Percentiles rank a stretch among this genome's conserved stretches.
phyloP scores from a whole-genome alignment of 2,329 filamentous ascomycete species.

The Amauroascus niger region DNA sequence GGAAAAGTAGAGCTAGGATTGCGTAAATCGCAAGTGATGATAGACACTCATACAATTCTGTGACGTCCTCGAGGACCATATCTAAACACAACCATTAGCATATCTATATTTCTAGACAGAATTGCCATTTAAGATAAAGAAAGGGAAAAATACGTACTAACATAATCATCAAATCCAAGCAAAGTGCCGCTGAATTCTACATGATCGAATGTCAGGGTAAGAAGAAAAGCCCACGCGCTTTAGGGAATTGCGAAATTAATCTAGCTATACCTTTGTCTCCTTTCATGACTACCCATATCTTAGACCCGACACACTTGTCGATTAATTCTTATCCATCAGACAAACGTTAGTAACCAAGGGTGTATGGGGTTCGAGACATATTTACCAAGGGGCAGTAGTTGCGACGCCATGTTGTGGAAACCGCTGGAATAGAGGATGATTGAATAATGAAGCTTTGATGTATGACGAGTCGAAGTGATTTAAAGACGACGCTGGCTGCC shows the following conservation, averaged over 20 bases:
- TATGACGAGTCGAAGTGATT: too few relatives aligned
- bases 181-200: constrained; percentile 91
- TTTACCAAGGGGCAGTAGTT: constrained; percentile 62
- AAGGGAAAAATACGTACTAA: constrained; percentile 64
- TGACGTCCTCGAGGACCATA: constrained; percentile 96
- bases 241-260: not conserved
- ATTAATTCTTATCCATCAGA: constrained; percentile 63
- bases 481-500: not conserved
- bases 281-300: constrained; percentile 99
- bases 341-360: not conserved
- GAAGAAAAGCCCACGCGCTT: not conserved
- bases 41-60: constrained; percentile 64
- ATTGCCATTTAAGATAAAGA: not conserved
- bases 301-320: constrained; percentile 95
- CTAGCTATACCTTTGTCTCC: constrained; percentile 72
- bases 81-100: constrained; percentile 45
- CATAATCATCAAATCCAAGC: constrained; percentile 96
- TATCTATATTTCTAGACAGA: not conserved
- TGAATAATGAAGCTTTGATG: too few relatives aligned
- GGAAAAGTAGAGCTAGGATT: too few relatives aligned
- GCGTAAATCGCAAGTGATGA: too few relatives aligned
- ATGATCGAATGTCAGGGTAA: constrained; percentile 17
- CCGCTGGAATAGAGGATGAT: not conserved
- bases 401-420: constrained; percentile 51
- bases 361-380: not conserved